Conservation (phyloP, 495 filamentous ascomycete genomes). For the Penicillium crystallinum region DNA sequence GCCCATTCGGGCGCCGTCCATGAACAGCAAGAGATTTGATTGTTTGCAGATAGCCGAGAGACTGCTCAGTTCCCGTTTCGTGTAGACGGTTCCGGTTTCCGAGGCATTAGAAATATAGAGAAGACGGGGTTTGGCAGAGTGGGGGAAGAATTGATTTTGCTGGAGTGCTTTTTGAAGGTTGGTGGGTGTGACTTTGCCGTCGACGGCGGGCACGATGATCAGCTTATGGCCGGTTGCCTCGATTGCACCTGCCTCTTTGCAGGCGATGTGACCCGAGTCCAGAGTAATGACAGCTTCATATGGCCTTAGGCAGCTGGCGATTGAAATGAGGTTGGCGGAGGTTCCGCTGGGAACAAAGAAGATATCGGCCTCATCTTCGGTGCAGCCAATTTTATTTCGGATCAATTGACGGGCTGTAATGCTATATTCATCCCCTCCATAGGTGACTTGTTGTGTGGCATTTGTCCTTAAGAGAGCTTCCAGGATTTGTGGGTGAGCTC, state of each 20-base stretch:
- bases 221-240: slow-evolving; percentile 45
- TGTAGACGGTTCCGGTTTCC: slow-evolving; percentile 40
- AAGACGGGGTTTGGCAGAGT: slow-evolving; percentile 40
- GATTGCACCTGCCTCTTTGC: slow-evolving; percentile 43
- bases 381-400: slow-evolving; percentile 23
- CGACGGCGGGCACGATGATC: slow-evolving; percentile 33
- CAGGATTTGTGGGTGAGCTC: slow-evolving; percentile 40
- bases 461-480: slow-evolving; percentile 38
- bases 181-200: slow-evolving; percentile 37
- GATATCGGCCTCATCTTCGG: slow-evolving; percentile 36
- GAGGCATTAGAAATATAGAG: slow-evolving; percentile 44
- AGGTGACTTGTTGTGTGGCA: slow-evolving; percentile 35
- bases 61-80: slow-evolving; percentile 26
- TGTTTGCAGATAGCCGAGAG: slow-evolving; percentile 32
- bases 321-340: slow-evolving; percentile 40
- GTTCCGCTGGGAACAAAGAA: slow-evolving; percentile 44
- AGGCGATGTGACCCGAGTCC: slow-evolving; percentile 38
- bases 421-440: slow-evolving; percentile 36
- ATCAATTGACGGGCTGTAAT: slow-evolving; percentile 29
- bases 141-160: slow-evolving; percentile 40
- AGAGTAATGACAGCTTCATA: slow-evolving; percentile 42
- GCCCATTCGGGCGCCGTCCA: slow-evolving; percentile 41
- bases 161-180: slow-evolving; percentile 32
- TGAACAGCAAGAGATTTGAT: slow-evolving; percentile 31
- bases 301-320: slow-evolving; percentile 40